Conservation (phyloP, 495 filamentous ascomycete species). For the Cercophora samala region DNA sequence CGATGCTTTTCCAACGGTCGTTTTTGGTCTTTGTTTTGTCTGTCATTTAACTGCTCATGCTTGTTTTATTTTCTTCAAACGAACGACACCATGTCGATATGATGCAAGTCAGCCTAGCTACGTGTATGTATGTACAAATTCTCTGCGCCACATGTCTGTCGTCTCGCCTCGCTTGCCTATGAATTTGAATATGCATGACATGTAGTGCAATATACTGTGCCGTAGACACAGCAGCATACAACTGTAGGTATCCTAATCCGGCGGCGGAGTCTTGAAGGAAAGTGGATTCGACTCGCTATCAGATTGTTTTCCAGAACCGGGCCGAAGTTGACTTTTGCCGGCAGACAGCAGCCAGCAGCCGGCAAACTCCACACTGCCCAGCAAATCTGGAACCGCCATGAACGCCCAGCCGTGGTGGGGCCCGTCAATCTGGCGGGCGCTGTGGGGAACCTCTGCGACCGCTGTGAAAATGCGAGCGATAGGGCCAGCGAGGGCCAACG, state of each 20-base stretch:
- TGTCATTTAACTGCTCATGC: conserved; percentile 3
- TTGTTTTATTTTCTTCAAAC: background rate
- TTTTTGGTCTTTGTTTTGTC: background rate
- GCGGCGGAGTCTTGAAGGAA: background rate
- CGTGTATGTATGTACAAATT: background rate
- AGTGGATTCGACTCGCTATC: conserved; percentile 1
- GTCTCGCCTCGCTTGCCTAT: background rate
- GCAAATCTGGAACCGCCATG: conserved; percentile 13
- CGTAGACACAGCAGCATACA: background rate
- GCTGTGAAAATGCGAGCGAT: background rate
- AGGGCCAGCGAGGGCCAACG: conserved; percentile 15
- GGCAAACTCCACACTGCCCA: background rate
- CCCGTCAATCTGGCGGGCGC: conserved; percentile 6
- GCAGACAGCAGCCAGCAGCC: conserved; percentile 12
- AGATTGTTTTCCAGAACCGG: conserved; percentile 12
- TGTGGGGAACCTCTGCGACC: background rate
- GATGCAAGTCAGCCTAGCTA: background rate
- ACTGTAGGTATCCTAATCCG: background rate
- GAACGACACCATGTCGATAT: conserved; percentile 1
- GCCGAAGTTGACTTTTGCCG: conserved; percentile 11
- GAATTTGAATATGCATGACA: background rate
- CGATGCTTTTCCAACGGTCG: conserved; percentile 9
- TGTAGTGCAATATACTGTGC: background rate
- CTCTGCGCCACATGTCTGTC: background rate
- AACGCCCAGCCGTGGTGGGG: conserved; percentile 8